Base-by-base conservation (phyloP, 495 filamentous ascomycete genomes). In the Penicillium atrosanguineum region DNA sequence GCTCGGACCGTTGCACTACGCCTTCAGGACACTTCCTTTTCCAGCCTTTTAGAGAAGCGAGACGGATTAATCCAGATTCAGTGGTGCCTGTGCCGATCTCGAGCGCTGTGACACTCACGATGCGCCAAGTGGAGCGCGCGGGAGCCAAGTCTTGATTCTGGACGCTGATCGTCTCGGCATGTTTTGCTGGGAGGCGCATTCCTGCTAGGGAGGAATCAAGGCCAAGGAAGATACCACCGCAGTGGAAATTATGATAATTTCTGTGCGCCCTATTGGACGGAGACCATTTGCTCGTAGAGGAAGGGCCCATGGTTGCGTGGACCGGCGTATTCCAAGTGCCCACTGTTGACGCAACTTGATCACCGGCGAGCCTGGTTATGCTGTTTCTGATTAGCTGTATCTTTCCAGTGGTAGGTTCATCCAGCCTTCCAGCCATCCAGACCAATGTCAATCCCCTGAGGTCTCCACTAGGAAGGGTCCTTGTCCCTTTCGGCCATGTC, bases 81-180 rank as follows among this genome's bases (percentile, higher is more conserved):
- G 38, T 40, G 38, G 9, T 40, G 31, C 46, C 23, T 41, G 37
- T 50, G 38, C 29, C 45, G 20, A 44, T 23, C n/a, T 20, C 46
- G 29, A 21, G 43, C 25, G 14, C 48, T 29, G 34, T 51, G 48
- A 52, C 52, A 40, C 21, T 44, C 19, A 44, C 11, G 36, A 15
- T 37, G 25, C 31, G n/a, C 42, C 31, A 54, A 49, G 63, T 65
- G 63, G 63, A 55, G 52, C 48, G 25, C 15, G 18, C 52, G 52
- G 57, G 42, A 56, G 61, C 56, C 36, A 62, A 65, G 59, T 46
- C 59, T 46, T 60, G 59, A 51, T 60, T 65, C 56, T 60, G 59
- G 56, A 26, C 41, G 50, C 53, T 36, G 59, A 65, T 59, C 59
- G 52, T 43, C 44, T 37, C 46, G 50, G 52, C 56, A 60, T 60